phyloP scores from a whole-genome alignment of 768 basidiomycete species.

The Naganishia randhawae region DNA sequence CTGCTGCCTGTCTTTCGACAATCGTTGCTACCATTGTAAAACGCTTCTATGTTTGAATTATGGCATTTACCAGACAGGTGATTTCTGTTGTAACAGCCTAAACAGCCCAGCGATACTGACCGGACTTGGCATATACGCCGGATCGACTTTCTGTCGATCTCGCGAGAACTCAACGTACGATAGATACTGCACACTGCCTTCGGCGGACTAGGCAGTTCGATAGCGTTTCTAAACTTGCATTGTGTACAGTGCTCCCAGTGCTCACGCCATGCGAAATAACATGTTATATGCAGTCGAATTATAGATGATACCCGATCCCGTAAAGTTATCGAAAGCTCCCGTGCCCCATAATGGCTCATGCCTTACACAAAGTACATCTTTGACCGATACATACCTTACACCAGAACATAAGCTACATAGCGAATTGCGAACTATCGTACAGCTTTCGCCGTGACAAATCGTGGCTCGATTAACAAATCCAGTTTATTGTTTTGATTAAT shows the following conservation, averaged over 20 bases:
- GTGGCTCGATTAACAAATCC: not conserved
- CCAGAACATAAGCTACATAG: not conserved
- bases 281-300: not conserved
- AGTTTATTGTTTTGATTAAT: conserved; percentile 27
- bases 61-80: not conserved
- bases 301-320: not conserved
- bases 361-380: no score
- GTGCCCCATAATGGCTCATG: no score
- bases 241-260: no score
- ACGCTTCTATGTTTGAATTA: conserved; percentile 2
- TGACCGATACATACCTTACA: not conserved
- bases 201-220: no score
- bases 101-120: not conserved
- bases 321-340: no score
- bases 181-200: no score
- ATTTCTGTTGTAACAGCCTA: not conserved
- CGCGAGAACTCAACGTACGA: no score
- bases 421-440: not conserved
- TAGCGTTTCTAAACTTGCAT: no score
- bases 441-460: not conserved
- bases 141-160: no score
- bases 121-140: not conserved
- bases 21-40: not conserved
- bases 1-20: not conserved
- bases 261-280: no score